Evolutionary conservation across 73 alveolate genomes (phyloP), one percentile per base, ranked within the genome.

Genomic region (Paramecium caudatum): DNA sequence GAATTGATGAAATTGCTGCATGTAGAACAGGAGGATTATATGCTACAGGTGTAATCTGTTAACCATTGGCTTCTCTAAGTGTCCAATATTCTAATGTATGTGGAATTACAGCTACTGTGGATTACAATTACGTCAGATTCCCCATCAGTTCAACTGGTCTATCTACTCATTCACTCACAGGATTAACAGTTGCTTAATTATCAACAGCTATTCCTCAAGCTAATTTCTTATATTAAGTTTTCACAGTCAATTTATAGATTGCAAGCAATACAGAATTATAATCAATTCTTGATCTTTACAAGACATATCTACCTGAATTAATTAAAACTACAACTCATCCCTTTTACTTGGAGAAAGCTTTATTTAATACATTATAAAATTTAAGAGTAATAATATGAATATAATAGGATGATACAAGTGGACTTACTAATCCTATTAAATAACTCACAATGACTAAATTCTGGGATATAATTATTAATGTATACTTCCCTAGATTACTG

Each of bases 1-100:
- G 49, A 9, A 15, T 65, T 65, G 49, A 65, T 65, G 83, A 65
- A n/a, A 36, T 30, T n/a, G 83, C 48, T 3, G 55, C 83, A 30
- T 65, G 83, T 65, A 3, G 61, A n/a, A 5, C n/a, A 0, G 21
- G 21, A 10, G 83, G 83, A 0, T 17, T 16, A 32, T 36, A 33
- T 65, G 9, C 16, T 15, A n/a, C 39, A 32, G 10, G 15, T 7
- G 10, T 6, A 7, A 2, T 36, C 0, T 65, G 83, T 16, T 2
- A 3, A 23, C 50, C 47, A 25, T 13, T 65, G 25, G 83, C 19
- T 33, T 13, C 10, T 12, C 19, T 65, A 4, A 33, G 33, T 8
- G 19, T 65, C 8, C 33, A 65, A 65, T 65, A 65, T 65, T 8
- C 10, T 6, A 65, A 65, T 32, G 83, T 65, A 3, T 65, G 83